These are phyloP conservation scores for Tulasnella sp. DNA, from an alignment of 768 basidiomycete genomes.

Conservation along the genomic window DNA sequence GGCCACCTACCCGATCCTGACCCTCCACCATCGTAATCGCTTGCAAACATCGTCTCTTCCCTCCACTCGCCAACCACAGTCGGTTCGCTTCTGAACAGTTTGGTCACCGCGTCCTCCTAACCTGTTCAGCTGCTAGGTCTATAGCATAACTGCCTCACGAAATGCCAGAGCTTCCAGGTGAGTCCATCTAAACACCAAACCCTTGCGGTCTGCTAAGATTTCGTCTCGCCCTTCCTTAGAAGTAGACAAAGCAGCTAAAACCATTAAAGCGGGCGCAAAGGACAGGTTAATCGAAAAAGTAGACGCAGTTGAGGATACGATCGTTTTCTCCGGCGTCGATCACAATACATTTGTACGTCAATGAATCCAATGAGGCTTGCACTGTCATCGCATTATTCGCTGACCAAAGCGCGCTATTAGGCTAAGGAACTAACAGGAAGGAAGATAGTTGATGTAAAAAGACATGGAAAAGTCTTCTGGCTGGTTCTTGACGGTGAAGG, in stretches of 20 bases:
- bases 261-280: slow-evolving; percentile 40
- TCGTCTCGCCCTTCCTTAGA: slow-evolving; percentile 30
- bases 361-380: neutral
- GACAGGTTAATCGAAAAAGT: slow-evolving; percentile 46
- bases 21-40: neutral
- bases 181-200: neutral
- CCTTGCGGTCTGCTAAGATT: neutral
- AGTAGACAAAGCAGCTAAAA: slow-evolving; percentile 53
- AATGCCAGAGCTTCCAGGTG: slow-evolving; percentile 9
- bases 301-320: slow-evolving; percentile 46
- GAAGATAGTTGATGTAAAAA: slow-evolving; percentile 24
- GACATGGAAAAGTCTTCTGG: slow-evolving; percentile 36
- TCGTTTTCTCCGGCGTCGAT: slow-evolving; percentile 49
- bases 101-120: neutral
- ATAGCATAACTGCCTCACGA: neutral
- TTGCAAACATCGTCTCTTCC: neutral
- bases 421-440: slow-evolving; percentile 36
- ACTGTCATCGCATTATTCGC: neutral
- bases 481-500: slow-evolving; percentile 51
- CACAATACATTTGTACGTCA: slow-evolving; percentile 49
- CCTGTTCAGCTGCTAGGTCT: neutral
- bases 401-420: slow-evolving; percentile 27
- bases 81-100: neutral
- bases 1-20: no score
- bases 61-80: neutral